Evolutionary conservation across 2,329 filamentous ascomycete species (phyloP).

Genomic region (Lachnellula subtilissima): DNA sequence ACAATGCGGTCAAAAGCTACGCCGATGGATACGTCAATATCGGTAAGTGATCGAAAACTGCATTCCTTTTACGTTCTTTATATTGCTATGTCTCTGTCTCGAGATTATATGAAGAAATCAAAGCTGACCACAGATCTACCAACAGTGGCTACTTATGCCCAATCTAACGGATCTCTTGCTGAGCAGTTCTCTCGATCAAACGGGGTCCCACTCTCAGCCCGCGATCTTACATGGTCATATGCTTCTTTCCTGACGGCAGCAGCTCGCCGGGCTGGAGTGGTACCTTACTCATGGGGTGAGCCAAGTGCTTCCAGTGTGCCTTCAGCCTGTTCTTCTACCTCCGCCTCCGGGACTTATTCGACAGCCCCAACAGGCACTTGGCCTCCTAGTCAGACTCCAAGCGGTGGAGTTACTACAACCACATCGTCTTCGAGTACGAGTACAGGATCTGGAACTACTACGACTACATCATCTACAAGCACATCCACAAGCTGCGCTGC

Average conservation of each 20-base stretch:
- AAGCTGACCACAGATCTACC: no score
- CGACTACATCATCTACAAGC: slow-evolving; percentile 7
- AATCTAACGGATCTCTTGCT: slow-evolving; percentile 56
- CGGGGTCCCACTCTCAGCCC: slow-evolving; percentile 55
- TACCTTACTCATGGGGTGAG: slow-evolving; percentile 54
- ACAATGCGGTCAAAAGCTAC: slow-evolving; percentile 59
- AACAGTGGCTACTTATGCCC: slow-evolving; percentile 43
- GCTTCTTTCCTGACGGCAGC: slow-evolving; percentile 63
- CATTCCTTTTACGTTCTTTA: no score
- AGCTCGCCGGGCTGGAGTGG: slow-evolving; percentile 48
- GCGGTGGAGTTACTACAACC: slow-evolving; percentile 10
- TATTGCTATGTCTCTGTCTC: no score
- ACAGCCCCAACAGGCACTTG: slow-evolving; percentile 40
- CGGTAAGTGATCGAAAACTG: no score
- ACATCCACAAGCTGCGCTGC: not conserved
- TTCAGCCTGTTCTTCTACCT: slow-evolving; percentile 42
- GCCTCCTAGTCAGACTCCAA: slow-evolving; percentile 37
- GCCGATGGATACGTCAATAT: slow-evolving; percentile 52
- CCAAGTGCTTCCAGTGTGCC: slow-evolving; percentile 44
- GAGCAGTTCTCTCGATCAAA: slow-evolving; percentile 59
- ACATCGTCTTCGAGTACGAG: slow-evolving; percentile 2
- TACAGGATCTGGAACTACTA: slow-evolving; percentile 6
- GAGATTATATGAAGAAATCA: no score
- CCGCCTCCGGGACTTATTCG: slow-evolving; percentile 48
- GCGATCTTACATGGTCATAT: slow-evolving; percentile 70